Evolutionary conservation across 768 basidiomycete species (phyloP), one percentile per base, ranked within the genome.

Genomic region (Lactifluus piperatus): DNA sequence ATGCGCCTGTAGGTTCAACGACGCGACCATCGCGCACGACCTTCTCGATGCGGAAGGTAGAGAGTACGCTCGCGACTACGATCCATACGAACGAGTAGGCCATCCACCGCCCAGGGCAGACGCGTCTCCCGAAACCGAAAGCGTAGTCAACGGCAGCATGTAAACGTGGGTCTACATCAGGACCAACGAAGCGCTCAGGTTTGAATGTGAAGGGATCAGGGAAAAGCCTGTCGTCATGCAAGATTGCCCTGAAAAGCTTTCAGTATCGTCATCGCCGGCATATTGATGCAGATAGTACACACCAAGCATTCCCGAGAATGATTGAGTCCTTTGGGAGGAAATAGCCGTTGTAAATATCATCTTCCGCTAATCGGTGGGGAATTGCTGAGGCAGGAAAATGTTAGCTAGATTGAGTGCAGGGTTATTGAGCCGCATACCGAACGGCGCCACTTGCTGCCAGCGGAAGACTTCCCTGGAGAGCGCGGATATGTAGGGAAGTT

Each of bases 171-270:
- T 59, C 58, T 5, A 37, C 49, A 8, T 64, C 49, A 5, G 60
- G 53, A 8, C 29, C 56, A 9, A 68, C 44, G 51, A 68, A 72
- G 18, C 70, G 69, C 20, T 70, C 70, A 18, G 71, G 71, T 6
- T 63, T 60, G 60, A 72, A 72, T 24, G 52, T 56, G 45, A 64
- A 67, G 4, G 71, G 65, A 16, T 72, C 69, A 0, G 66, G 57
- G 52, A 66, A 72, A 10, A 66, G 54, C 20, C 53, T 36, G 29
- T 66, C 67, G 59, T 72, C 69, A 50, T 70, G 71, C 43, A 71
- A 58, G 51, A 65, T 59, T 18, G 45, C 60, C 64, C 57, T 64
- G 51, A 2, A 1, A 6, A 7, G 5, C 14, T 11, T 20, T 39
- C 26, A 29, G 18, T 20, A 5, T 56, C 46, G 20, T 8, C 13